Percentiles rank a stretch among this genome's conserved stretches.
phyloP scores from a whole-genome alignment of 2,329 filamentous ascomycete genomes.

The Curvularia sp. region DNA sequence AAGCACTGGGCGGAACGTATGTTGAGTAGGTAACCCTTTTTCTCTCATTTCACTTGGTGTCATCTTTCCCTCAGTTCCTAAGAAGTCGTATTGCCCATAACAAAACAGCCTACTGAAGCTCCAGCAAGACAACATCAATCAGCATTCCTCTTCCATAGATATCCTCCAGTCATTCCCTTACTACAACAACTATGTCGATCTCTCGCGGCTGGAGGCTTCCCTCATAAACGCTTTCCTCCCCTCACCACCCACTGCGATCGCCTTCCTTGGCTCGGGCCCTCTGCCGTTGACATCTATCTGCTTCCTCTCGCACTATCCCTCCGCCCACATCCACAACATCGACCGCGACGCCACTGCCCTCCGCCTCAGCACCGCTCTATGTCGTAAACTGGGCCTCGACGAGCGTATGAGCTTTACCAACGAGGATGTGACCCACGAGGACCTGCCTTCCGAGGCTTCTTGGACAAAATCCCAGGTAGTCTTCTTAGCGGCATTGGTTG shows the following conservation, averaged over 20 bases:
- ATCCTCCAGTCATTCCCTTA: conserved; percentile 55
- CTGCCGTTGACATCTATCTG: conserved; percentile 59
- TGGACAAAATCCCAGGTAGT: conserved; percentile 55
- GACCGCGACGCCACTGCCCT: conserved; percentile 52
- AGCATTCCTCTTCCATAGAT: not conserved
- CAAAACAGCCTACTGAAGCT: not conserved
- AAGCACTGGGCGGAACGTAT: conserved; percentile 54
- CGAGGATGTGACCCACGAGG: conserved; percentile 39
- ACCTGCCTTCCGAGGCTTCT: conserved; percentile 8
- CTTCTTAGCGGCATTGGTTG: conserved; percentile 60
- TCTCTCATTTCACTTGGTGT: not conserved
- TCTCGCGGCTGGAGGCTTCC: conserved; percentile 57
- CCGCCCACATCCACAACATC: conserved; percentile 51
- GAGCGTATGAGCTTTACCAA: conserved; percentile 50
- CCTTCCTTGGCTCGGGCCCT: conserved; percentile 61
- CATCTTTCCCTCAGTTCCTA: not conserved
- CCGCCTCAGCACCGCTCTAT: conserved; percentile 39
- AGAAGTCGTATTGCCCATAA: not conserved
- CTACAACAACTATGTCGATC: conserved; percentile 58
- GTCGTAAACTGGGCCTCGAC: conserved; percentile 49
- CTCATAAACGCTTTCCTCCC: conserved; percentile 50
- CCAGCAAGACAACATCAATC: not conserved
- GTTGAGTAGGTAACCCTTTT: not conserved
- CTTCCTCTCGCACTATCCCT: conserved; percentile 48
- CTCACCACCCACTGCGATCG: conserved; percentile 45